Conservation (phyloP, 2,329 filamentous ascomycete species). For the Fusarium nanum region DNA sequence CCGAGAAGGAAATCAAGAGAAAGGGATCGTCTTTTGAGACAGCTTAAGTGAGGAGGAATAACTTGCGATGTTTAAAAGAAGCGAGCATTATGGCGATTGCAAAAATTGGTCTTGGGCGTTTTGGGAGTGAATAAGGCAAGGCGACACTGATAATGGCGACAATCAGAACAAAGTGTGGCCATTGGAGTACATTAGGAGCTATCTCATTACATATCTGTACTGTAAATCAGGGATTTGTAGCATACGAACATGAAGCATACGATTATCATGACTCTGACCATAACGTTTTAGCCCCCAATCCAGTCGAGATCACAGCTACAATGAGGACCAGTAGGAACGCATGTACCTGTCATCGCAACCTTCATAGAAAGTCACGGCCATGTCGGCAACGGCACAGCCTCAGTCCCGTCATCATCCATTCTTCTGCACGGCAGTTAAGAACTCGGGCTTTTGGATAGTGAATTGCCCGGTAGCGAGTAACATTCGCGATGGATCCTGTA, state of each 20-base stretch:
- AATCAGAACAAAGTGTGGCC: slow-evolving; percentile 20
- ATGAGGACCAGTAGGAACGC: neutral
- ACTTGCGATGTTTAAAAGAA: neutral
- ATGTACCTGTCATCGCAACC: slow-evolving; percentile 8
- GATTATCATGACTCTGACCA: neutral
- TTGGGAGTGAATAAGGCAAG: neutral
- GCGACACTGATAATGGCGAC: neutral
- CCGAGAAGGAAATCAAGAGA: slow-evolving; percentile 37
- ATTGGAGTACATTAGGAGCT: neutral
- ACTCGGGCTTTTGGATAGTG: neutral
- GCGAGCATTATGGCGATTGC: slow-evolving; percentile 18
- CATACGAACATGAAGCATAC: slow-evolving; percentile 15
- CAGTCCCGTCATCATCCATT: slow-evolving; percentile 5
- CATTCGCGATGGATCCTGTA: neutral
- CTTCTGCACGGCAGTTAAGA: neutral
- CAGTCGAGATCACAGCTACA: neutral
- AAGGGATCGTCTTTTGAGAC: slow-evolving; percentile 24
- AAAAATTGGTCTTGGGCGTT: slow-evolving; percentile 27
- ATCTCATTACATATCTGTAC: slow-evolving; percentile 1
- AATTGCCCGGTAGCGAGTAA: neutral
- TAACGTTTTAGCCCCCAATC: neutral
- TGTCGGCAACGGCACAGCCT: slow-evolving; percentile 9
- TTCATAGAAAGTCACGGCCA: neutral
- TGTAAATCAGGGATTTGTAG: slow-evolving; percentile 15
- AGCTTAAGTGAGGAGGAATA: slow-evolving; percentile 1